Conservation (phyloP, 2,329 filamentous ascomycete genomes). For the Aspergillus transmontanensis region DNA sequence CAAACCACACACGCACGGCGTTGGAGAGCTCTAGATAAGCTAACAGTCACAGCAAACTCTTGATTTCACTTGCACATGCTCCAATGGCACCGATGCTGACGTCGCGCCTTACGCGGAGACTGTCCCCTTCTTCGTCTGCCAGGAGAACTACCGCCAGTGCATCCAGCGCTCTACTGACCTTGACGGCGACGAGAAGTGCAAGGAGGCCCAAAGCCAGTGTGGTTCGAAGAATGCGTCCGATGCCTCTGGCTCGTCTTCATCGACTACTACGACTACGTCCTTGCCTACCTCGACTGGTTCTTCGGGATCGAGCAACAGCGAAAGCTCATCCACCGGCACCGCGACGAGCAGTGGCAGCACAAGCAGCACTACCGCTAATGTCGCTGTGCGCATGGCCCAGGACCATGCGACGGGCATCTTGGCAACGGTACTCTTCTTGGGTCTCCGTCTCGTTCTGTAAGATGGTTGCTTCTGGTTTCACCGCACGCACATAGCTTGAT, state of each 20-base stretch:
- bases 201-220: constrained; percentile 48
- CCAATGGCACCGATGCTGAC: constrained; percentile 57
- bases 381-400: constrained; percentile 51
- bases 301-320: constrained; percentile 25
- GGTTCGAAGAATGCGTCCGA: constrained; percentile 52
- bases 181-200: constrained; percentile 53
- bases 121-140: constrained; percentile 63
- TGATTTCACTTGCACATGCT: constrained; percentile 60
- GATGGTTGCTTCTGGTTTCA: not conserved
- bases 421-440: constrained; percentile 56
- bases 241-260: constrained; percentile 29
- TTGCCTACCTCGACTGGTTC: constrained; percentile 37
- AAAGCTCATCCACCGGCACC: constrained; percentile 21
- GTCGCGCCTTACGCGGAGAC: constrained; percentile 59
- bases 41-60: constrained; percentile 47
- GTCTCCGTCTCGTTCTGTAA: constrained; percentile 62
- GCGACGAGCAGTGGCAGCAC: constrained; percentile 30
- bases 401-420: constrained; percentile 57
- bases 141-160: constrained; percentile 54
- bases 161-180: constrained; percentile 43
- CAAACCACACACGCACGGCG: not conserved
- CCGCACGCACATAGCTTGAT: not conserved
- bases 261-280: constrained; percentile 30
- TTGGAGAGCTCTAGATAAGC: not conserved
- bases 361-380: constrained; percentile 35